Evolutionary conservation across 768 basidiomycete species (phyloP).

Genomic region (Lyophyllum decastes): DNA sequence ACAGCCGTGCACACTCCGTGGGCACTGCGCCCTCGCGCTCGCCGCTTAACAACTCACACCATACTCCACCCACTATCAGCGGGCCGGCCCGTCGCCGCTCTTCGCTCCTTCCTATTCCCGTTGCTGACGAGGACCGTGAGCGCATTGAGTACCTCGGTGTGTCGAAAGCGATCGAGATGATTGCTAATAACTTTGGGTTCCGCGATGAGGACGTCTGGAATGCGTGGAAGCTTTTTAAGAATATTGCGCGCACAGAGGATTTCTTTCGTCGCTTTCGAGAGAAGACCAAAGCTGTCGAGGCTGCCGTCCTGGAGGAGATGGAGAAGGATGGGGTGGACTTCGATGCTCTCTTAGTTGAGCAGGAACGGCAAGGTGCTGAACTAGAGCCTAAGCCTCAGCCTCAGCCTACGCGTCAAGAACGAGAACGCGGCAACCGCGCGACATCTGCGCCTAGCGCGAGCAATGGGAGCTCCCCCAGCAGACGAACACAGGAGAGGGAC

Average conservation of each 20-base stretch:
- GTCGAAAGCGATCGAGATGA: conserved; percentile 30
- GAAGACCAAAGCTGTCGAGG: conserved; percentile 29
- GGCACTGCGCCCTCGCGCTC: neutral
- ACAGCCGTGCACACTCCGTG: neutral
- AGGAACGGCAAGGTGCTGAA: neutral
- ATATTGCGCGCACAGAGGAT: conserved; percentile 38
- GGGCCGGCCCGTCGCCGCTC: neutral
- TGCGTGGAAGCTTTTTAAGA: conserved; percentile 34
- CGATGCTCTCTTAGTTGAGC: neutral
- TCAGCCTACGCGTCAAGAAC: neutral
- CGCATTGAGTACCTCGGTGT: conserved; percentile 23
- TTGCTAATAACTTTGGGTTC: conserved; percentile 49
- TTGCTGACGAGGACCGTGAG: conserved; percentile 20
- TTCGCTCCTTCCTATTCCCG: conserved; percentile 12
- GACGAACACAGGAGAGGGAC: conserved; percentile 6
- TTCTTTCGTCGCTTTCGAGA: conserved; percentile 38
- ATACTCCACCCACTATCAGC: neutral
- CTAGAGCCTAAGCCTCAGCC: neutral
- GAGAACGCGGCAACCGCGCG: neutral
- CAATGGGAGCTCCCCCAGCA: conserved; percentile 2
- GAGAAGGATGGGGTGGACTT: conserved; percentile 8
- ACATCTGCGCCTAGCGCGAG: neutral
- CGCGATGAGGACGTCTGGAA: conserved; percentile 38
- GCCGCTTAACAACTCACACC: neutral
- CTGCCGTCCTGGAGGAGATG: conserved; percentile 15